A percentile compares a stretch with the other conserved stretches of the same genome.
These are phyloP conservation scores for Piedraia hortae DNA, from an alignment of 2,329 filamentous ascomycete species.

Conservation along the genomic window DNA sequence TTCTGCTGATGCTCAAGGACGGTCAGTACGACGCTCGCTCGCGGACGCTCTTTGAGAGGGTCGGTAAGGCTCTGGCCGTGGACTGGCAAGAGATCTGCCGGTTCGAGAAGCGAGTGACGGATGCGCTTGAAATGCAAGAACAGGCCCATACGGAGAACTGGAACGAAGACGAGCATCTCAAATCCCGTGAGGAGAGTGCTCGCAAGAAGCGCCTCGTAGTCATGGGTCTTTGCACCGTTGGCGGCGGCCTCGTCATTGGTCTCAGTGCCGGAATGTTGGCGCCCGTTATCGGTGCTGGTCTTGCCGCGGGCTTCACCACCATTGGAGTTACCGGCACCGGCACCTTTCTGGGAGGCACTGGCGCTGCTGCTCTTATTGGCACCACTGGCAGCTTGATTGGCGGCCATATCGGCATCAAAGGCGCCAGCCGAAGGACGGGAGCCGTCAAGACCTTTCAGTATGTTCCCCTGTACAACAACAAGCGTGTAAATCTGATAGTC, in stretches of 20 bases:
- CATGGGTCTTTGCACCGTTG: slow-evolving; percentile 91
- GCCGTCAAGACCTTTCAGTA: slow-evolving; percentile 94
- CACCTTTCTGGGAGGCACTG: slow-evolving; percentile 70
- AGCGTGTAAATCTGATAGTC: slow-evolving; percentile 81
- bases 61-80: slow-evolving; percentile 55
- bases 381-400: slow-evolving; percentile 68
- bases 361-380: slow-evolving; percentile 81
- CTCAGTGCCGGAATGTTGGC: slow-evolving; percentile 77
- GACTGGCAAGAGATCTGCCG: slow-evolving; percentile 81
- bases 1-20: slow-evolving; percentile 87
- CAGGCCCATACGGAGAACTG: slow-evolving; percentile 83
- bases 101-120: slow-evolving; percentile 90
- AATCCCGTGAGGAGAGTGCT: slow-evolving; percentile 52
- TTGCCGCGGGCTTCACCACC: slow-evolving; percentile 83
- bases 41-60: slow-evolving; percentile 52
- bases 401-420: slow-evolving; percentile 58
- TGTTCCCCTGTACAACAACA: slow-evolving; percentile 88
- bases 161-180: slow-evolving; percentile 91
- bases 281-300: slow-evolving; percentile 74
- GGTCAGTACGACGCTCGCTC: slow-evolving; percentile 80
- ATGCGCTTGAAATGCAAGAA: slow-evolving; percentile 94
- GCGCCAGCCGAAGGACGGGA: slow-evolving; percentile 66
- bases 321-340: slow-evolving; percentile 77
- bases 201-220: slow-evolving; percentile 66
- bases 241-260: slow-evolving; percentile 81